A percentile compares a stretch with the other conserved stretches of the same genome.
Evolutionary conservation across 768 basidiomycete species (phyloP).

Genomic region (Leccinum incarnatum): DNA sequence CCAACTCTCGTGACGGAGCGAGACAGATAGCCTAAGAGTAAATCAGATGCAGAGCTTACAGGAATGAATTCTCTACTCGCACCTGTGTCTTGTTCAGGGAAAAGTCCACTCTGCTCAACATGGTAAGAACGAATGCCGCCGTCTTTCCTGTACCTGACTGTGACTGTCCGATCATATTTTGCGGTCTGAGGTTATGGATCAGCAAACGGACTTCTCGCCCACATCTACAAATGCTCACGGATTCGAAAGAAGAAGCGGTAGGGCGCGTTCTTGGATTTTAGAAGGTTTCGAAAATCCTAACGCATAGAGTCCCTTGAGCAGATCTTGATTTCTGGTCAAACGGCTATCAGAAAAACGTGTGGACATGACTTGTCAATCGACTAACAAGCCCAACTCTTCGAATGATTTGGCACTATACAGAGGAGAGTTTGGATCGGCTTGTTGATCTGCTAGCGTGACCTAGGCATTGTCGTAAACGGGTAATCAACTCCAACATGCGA

Average conservation of each 20-base stretch:
- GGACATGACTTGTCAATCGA: conserved; percentile 12
- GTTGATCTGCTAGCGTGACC: conserved; percentile 97
- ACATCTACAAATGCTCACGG: conserved; percentile 56
- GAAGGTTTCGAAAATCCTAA: conserved; percentile 98
- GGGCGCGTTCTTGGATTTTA: conserved; percentile 96
- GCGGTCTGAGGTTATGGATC: conserved; percentile 57
- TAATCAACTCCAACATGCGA: background rate
- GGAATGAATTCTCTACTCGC: conserved; percentile 11
- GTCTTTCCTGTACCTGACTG: conserved; percentile 99
- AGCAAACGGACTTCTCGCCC: background rate
- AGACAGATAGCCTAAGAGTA: conserved; percentile 81
- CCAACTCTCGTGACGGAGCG: conserved; percentile 96
- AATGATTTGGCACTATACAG: conserved; percentile 91
- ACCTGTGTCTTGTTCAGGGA: conserved; percentile 82
- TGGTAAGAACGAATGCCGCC: conserved; percentile 95
- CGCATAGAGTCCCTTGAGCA: conserved; percentile 91
- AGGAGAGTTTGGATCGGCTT: conserved; percentile 94
- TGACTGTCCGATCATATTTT: conserved; percentile 98
- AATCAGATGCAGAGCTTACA: conserved; percentile 1
- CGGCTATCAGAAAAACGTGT: conserved; percentile 4
- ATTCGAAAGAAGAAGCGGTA: conserved; percentile 84
- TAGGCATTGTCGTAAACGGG: conserved; percentile 29
- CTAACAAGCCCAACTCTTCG: conserved; percentile 92
- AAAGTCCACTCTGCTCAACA: conserved; percentile 93
- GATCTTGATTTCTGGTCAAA: conserved; percentile 66